Evolutionary conservation across 192 early-diverging fungal species (phyloP).

Genomic region (Podila clonocystis): DNA sequence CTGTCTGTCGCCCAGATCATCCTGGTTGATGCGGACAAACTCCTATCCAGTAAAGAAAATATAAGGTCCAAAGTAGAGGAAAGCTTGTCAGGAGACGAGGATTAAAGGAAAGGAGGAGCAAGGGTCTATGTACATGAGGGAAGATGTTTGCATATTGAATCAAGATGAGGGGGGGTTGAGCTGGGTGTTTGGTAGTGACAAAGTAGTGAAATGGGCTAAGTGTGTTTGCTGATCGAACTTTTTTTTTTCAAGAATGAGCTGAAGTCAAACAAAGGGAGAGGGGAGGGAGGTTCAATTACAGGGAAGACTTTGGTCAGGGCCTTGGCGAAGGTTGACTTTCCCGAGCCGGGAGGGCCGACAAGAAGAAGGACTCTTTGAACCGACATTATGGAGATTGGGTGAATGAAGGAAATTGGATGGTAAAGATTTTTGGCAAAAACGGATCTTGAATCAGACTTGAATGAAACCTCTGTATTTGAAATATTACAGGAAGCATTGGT

Average conservation of each 20-base stretch:
- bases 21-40: conserved; percentile 79
- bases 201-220: neutral
- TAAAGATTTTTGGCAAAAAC: neutral
- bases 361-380: conserved; percentile 69
- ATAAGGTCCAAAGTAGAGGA: conserved; percentile 12
- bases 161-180: no score
- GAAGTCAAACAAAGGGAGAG: neutral
- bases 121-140: no score
- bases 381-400: conserved; percentile 9
- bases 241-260: neutral
- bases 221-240: neutral
- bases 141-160: no score
- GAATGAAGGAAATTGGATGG: conserved; percentile 1
- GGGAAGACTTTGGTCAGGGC: conserved; percentile 50
- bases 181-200: no score
- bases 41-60: conserved; percentile 28
- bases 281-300: conserved; percentile 11
- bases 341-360: conserved; percentile 80
- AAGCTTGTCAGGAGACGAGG: neutral
- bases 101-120: neutral
- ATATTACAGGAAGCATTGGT: no score
- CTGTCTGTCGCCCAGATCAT: conserved; percentile 72
- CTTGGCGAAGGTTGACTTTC: conserved; percentile 77
- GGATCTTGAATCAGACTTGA: no score
- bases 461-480: no score